A percentile compares a stretch with the other conserved stretches of the same genome.
These are phyloP conservation scores for Colletotrichum navitas DNA, from an alignment of 2,329 filamentous ascomycete species.

Conservation along the genomic window DNA sequence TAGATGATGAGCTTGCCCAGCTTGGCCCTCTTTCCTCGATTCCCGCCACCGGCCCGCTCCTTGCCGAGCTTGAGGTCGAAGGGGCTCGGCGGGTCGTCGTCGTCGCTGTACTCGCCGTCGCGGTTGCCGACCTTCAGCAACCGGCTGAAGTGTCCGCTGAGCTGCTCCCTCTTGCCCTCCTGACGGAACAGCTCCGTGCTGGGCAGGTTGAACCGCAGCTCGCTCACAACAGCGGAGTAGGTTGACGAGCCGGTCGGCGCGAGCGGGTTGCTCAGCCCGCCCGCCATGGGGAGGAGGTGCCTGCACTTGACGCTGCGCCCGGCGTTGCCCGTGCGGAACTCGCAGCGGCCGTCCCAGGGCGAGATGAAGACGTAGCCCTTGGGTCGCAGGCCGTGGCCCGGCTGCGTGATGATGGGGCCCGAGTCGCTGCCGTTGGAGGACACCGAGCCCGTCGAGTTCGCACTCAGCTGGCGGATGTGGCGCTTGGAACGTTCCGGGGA, in stretches of 20 bases:
- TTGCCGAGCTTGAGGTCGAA: constrained; percentile 82
- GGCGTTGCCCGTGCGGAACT: constrained; percentile 82
- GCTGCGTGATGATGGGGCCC: constrained; percentile 54
- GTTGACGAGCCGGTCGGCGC: constrained; percentile 46
- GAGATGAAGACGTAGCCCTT: constrained; percentile 83
- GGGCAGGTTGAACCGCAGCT: constrained; percentile 91
- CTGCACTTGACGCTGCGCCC: constrained; percentile 82
- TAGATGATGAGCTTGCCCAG: constrained; percentile 92
- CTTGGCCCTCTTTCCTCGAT: constrained; percentile 88
- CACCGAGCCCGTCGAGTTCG: constrained; percentile 35
- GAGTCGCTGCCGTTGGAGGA: constrained; percentile 44
- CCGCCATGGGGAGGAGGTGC: constrained; percentile 70
- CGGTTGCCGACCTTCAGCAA: constrained; percentile 49
- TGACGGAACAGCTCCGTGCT: constrained; percentile 63
- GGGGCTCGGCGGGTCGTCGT: constrained; percentile 56
- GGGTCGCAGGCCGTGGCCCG: constrained; percentile 63
- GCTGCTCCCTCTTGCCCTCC: constrained; percentile 48
- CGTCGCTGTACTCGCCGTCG: constrained; percentile 49
- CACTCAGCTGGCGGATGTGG: constrained; percentile 38
- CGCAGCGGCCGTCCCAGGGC: constrained; percentile 89
- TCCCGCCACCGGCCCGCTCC: constrained; percentile 88
- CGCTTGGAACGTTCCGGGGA: constrained; percentile 26
- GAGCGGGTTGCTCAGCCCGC: constrained; percentile 45
- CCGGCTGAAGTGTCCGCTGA: constrained; percentile 59
- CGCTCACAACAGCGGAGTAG: constrained; percentile 71